Percentiles rank a stretch among this genome's conserved stretches.
phyloP scores from a whole-genome alignment of 179 eudicot genomes.

The Spergularia azorica region DNA sequence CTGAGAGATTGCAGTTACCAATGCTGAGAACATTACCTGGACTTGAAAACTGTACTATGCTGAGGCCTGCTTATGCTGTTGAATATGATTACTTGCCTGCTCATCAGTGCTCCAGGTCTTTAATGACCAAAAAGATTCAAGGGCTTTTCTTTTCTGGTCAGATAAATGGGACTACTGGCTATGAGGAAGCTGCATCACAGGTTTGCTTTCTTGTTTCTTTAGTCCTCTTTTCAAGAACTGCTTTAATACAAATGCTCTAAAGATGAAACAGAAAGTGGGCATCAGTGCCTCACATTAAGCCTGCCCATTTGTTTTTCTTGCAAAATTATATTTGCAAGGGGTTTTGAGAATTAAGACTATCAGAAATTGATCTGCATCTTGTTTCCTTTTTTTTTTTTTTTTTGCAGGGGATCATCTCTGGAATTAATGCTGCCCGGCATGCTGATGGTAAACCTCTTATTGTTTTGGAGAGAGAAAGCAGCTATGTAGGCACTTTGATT shows the following conservation, averaged over 20 bases:
- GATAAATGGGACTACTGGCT: constrained; percentile 98
- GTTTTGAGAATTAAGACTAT: neutral
- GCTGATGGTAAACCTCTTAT: constrained; percentile 76
- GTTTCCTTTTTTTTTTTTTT: constrained; percentile 8
- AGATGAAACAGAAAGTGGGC: neutral
- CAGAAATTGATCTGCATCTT: constrained; percentile 21
- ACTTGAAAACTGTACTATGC: constrained; percentile 91
- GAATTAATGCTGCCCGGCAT: constrained; percentile 97
- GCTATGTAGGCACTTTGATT: constrained; percentile 91
- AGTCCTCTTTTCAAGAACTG: neutral
- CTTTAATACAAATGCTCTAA: neutral
- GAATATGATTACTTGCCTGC: constrained; percentile 98
- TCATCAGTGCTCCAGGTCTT: constrained; percentile 93
- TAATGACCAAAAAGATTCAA: constrained; percentile 93
- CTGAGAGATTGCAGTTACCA: constrained; percentile 94
- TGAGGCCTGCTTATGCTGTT: constrained; percentile 99
- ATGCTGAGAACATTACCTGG: constrained; percentile 94
- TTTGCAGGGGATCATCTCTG: constrained; percentile 81
- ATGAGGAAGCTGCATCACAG: constrained; percentile 99
- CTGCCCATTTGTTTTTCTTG: neutral
- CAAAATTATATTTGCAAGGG: neutral
- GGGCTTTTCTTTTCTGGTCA: constrained; percentile 99
- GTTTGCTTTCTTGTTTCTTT: constrained; percentile 30
- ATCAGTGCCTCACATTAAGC: neutral
- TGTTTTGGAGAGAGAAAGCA: constrained; percentile 98